Percentiles rank a stretch among this genome's conserved stretches.
These are phyloP conservation scores for Fusarium xyrophilum DNA, from an alignment of 2,329 filamentous ascomycete species.

Conservation along the genomic window DNA sequence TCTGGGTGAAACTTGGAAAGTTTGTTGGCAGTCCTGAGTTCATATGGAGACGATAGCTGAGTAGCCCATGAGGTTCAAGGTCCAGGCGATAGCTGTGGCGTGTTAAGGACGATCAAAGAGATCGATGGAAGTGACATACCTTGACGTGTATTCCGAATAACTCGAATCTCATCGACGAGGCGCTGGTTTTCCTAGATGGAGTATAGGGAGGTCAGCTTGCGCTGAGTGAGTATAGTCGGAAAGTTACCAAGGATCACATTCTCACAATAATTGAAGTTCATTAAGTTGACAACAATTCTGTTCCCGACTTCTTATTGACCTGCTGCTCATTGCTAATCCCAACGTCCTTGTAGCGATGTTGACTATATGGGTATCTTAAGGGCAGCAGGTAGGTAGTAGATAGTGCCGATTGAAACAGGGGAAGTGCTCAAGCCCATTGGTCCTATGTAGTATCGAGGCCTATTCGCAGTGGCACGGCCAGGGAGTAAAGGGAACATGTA, in stretches of 20 bases:
- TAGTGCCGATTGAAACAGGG: background rate
- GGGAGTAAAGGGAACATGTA: background rate
- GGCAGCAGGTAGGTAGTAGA: too few species aligned
- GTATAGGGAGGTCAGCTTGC: background rate
- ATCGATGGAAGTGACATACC: background rate
- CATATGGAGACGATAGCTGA: background rate
- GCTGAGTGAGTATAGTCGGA: too few species aligned
- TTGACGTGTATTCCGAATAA: background rate
- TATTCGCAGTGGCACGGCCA: background rate
- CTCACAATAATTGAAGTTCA: too few species aligned
- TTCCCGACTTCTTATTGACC: too few species aligned
- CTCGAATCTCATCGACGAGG: background rate
- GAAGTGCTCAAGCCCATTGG: background rate
- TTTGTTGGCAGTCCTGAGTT: background rate
- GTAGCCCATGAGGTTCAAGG: background rate
- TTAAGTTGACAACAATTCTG: too few species aligned
- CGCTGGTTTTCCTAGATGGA: background rate
- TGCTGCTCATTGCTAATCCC: too few species aligned
- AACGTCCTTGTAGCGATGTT: too few species aligned
- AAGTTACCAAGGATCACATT: too few species aligned
- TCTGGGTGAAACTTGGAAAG: background rate
- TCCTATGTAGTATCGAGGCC: fast-evolving
- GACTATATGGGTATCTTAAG: too few species aligned
- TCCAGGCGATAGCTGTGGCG: background rate
- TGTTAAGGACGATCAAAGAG: background rate